Evolutionary conservation across 371 early-diverging fungal genomes (phyloP).

Genomic region (Encephalitozoon cuniculi): DNA sequence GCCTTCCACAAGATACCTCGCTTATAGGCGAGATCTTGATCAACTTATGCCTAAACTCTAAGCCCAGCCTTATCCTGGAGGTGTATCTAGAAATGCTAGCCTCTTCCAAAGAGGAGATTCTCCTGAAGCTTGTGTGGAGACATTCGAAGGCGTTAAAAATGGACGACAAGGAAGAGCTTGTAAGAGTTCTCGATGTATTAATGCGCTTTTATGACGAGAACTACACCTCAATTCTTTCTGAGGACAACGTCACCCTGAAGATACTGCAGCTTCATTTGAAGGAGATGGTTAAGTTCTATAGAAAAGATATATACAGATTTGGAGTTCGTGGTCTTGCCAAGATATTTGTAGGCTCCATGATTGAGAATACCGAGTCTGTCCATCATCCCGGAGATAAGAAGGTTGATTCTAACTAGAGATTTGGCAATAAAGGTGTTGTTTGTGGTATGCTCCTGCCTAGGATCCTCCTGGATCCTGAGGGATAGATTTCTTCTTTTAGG

Average conservation of each 20-base stretch:
- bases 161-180: slow-evolving; percentile 25
- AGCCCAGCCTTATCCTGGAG: slow-evolving; percentile 7
- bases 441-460: not conserved
- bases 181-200: slow-evolving; percentile 30
- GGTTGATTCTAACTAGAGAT: not conserved
- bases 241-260: slow-evolving; percentile 42
- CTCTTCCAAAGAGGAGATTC: slow-evolving; percentile 37
- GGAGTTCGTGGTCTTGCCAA: slow-evolving; percentile 13
- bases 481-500: not conserved
- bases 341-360: not conserved
- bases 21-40: slow-evolving; percentile 43
- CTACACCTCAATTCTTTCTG: slow-evolving; percentile 12
- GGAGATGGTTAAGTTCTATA: slow-evolving; percentile 36
- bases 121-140: slow-evolving; percentile 58
- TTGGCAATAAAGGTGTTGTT: not conserved
- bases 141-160: slow-evolving; percentile 51
- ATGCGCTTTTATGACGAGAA: slow-evolving; percentile 45
- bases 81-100: slow-evolving; percentile 34
- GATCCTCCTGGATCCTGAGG: not conserved
- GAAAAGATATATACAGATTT: slow-evolving; percentile 3
- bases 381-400: not conserved
- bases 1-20: not conserved
- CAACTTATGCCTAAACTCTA: slow-evolving; percentile 45
- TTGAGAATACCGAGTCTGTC: not conserved
- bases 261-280: slow-evolving; percentile 51